A percentile compares a stretch with the other conserved stretches of the same genome.
These are phyloP conservation scores for Trypanosomatidae sp. DNA, from an alignment of 208 protist species.

Conservation along the genomic window DNA sequence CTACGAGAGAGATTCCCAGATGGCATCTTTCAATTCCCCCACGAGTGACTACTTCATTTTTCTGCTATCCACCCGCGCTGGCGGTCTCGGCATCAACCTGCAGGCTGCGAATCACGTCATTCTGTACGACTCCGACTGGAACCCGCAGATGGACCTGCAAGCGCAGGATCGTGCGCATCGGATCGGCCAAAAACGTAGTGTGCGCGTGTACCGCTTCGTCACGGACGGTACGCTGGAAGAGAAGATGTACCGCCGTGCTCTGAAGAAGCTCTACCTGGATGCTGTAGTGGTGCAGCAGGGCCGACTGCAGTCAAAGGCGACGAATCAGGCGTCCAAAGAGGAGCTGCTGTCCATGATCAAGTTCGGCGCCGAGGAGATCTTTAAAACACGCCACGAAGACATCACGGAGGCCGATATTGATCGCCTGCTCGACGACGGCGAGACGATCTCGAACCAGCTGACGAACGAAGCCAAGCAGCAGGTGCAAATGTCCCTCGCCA, in stretches of 20 bases:
- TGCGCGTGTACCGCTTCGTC: conserved; percentile 97
- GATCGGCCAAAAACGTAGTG: conserved; percentile 98
- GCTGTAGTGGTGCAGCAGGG: conserved; percentile 98
- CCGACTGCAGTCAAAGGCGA: conserved; percentile 55
- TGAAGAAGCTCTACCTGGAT: conserved; percentile 98
- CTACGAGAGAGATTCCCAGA: conserved; percentile 89
- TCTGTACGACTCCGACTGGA: conserved; percentile 99
- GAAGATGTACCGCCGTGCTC: conserved; percentile 97
- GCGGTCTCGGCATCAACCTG: conserved; percentile 99
- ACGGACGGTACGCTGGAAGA: conserved; percentile 98
- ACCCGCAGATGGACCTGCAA: conserved; percentile 98
- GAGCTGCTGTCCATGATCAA: conserved; percentile 98
- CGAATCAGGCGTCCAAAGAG: conserved; percentile 82
- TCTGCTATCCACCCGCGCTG: conserved; percentile 97
- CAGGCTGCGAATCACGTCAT: conserved; percentile 98
- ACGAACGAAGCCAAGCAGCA: conserved; percentile 80
- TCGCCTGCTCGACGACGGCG: conserved; percentile 91
- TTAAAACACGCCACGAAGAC: conserved; percentile 89
- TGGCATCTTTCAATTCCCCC: conserved; percentile 94
- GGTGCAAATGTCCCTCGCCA: conserved; percentile 89
- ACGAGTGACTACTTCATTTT: conserved; percentile 96
- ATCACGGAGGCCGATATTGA: conserved; percentile 99
- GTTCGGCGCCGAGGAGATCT: conserved; percentile 98
- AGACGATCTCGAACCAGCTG: conserved; percentile 85
- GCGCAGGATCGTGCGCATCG: conserved; percentile 98